Evolutionary conservation across 2,329 filamentous ascomycete genomes (phyloP), one percentile per base, ranked within the genome.

Genomic region (Zasmidium cellare): DNA sequence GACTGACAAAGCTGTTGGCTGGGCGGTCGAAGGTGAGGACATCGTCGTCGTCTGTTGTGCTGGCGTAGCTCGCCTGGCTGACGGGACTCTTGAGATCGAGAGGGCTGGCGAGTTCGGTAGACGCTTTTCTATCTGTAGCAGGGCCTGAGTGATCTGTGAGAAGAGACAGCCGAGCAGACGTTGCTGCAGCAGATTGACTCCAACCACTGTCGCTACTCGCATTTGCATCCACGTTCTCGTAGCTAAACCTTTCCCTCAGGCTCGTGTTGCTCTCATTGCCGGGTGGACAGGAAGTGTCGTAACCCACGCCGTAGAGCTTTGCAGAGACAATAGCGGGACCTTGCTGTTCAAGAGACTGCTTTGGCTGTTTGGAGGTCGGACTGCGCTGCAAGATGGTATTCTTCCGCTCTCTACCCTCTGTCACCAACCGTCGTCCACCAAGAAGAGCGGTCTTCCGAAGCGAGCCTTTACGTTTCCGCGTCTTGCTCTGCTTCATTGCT

Each of bases 31-130:
- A 87, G 38, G 88, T 86, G 25, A 91, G 76, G 16, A 84, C 76
- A 51, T 96, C 91, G 61, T 96, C 91, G 58, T 96, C 91, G 71
- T 96, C 90, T 1, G 90, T 96, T 2, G 89, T 92, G 23, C 87
- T 90, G 38, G 87, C 83, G 69, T 89, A 82, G 56, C 71, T 84
- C 14, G 83, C 82, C 44, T 69, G 66, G 58, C 85, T 79, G 19
- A 80, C 79, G 31, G 84, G 69, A 24, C 64, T 70, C 51, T 70
- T 72, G 23, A 72, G 41, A 20, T 72, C 69, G 7, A 71, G 51
- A 9, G 70, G 69, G 44, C 68, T 71, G 41, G 60, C 59, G 11
- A 71, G 64, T 23, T 58, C 57, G 6, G 55, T 55, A n/a, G 62
- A 63, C 12, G 47, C 25, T 19, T 55, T 59, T 16, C 54, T 53